Evolutionary conservation across 108 stramenopile genomes (phyloP), one percentile per base, ranked within the genome.

Genomic region (Stephanodiscus triporus): DNA sequence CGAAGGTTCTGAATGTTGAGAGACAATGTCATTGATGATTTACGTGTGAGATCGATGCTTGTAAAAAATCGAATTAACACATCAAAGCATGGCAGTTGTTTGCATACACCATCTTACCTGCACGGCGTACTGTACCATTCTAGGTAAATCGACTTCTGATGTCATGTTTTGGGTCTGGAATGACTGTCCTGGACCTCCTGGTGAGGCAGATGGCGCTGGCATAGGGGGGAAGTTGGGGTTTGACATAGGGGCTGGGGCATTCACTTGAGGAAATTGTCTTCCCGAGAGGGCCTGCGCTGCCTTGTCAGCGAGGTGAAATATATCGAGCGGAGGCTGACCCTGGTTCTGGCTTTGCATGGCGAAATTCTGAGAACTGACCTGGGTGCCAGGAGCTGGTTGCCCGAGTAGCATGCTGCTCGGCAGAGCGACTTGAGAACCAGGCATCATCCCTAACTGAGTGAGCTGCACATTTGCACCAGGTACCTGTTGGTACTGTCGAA

Each of bases 281-380:
- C 63, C 79, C 36, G 83, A 84, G 13, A 91, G 77, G 30, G 86
- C 89, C 20, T 88, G 87, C 2, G 91, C 86, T 5, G 91, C 91
- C 59, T 90, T 90, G 53, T 90, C 91, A 0, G 91, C 91, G 59
- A 93, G 77, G 20, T 83, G 87, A 29, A 90, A 66, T 66, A 93
- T 90, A 63, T 93, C 91, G 9, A 88, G 74, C 9, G 75, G 79
- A 58, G 66, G 66, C 36, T 75, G 68, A 4, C 24, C 36, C 19
- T 38, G 54, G 16, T 54, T 56, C 42, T 49, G 75, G 32, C 10
- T 50, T 48, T 61, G 70, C 36, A 24, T n/a, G 22, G 6, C 19
- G 27, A 24, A 66, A 24, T 6, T 48, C n/a, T 30, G 49, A 26
- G 37, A 23, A 72, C 51, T 62, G 36, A 34, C 67, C 40, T 57